These are phyloP conservation scores for Kitagawia praeruptora DNA, from an alignment of 129 eudicot species.

Conservation along the genomic window DNA sequence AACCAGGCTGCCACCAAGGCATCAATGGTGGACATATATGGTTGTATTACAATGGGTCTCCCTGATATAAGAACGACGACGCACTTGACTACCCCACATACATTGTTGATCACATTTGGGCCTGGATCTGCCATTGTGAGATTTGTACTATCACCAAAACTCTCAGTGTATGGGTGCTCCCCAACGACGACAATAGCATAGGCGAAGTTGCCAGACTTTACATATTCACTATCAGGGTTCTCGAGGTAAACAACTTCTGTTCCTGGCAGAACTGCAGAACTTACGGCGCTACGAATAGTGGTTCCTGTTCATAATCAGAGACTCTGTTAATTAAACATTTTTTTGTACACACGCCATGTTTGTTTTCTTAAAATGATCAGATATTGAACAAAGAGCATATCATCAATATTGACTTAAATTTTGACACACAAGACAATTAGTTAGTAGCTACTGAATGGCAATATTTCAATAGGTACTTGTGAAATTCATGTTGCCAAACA, in stretches of 20 bases:
- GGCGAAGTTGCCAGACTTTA: conserved; percentile 38
- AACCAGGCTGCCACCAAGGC: conserved; percentile 79
- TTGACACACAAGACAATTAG: not conserved
- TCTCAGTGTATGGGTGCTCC: conserved; percentile 61
- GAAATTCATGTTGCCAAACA: not conserved
- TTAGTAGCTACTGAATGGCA: not conserved
- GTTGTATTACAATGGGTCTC: conserved; percentile 55
- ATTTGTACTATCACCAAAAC: conserved; percentile 48
- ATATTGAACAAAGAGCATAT: not conserved
- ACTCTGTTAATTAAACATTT: not conserved
- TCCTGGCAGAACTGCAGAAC: conserved; percentile 4
- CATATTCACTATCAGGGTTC: conserved; percentile 31
- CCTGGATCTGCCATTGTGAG: conserved; percentile 60
- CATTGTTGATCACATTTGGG: conserved; percentile 42
- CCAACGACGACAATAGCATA: conserved; percentile 62
- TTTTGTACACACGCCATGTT: not conserved
- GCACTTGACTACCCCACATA: conserved; percentile 43
- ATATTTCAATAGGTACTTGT: not conserved
- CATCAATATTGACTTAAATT: not conserved
- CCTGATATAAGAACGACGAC: conserved; percentile 57
- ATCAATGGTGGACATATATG: conserved; percentile 41
- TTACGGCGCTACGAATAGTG: conserved; percentile 49
- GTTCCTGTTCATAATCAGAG: conserved; percentile 42
- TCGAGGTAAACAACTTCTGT: conserved; percentile 40
- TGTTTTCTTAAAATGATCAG: not conserved